Percentiles rank a stretch among this genome's conserved stretches.
Conservation (phyloP, 176 grass and related monocot genomes). For the sorghum (Sorghum bicolor) region Sorghum_bicolor_NCBIv3 NC_012875.2:58495501-58496000, state of each 20-base stretch:
- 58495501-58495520: neutral
- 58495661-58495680: constrained; percentile 3
- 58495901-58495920: neutral
- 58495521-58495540: constrained; percentile 24
- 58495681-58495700: constrained; percentile 53
- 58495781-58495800: neutral
- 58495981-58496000: neutral
- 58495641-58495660: neutral
- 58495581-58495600: constrained; percentile 98
- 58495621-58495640: neutral
- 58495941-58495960: neutral
- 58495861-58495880: constrained; percentile 7
- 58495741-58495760: constrained; percentile 69
- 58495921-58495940: neutral
- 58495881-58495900: neutral
- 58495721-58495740: constrained; percentile 80
- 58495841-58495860: neutral
- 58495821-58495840: neutral
- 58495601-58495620: constrained; percentile 39
- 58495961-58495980: neutral
- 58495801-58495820: neutral
- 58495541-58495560: constrained; percentile 72
- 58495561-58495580: constrained; percentile 70
- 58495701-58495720: constrained; percentile 78
- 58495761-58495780: constrained; percentile 84